Conservation (phyloP, 768 basidiomycete species). For the Crepidotus variabilis region DNA sequence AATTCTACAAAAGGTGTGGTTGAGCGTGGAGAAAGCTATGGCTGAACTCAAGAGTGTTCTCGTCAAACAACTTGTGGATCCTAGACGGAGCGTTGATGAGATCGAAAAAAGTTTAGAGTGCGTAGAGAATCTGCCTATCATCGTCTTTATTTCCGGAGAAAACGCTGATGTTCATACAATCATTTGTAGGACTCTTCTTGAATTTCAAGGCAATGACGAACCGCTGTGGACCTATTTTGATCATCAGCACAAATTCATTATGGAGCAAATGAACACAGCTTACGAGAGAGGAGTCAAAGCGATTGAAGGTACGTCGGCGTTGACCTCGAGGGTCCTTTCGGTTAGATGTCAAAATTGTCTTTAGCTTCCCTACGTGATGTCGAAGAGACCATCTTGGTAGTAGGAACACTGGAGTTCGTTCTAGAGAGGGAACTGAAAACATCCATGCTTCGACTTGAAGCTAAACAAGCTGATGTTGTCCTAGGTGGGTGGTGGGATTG, state of each 20-base stretch:
- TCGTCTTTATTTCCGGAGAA: no score
- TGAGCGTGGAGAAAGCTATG: constrained; percentile 91
- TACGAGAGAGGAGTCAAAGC: constrained; percentile 45
- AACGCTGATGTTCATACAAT: neutral
- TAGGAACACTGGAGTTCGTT: constrained; percentile 16
- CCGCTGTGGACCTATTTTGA: constrained; percentile 96
- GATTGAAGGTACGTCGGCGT: constrained; percentile 46
- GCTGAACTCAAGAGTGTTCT: constrained; percentile 79
- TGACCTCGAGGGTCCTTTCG: neutral
- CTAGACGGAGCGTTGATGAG: constrained; percentile 76
- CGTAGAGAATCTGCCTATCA: neutral
- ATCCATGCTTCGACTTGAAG: neutral
- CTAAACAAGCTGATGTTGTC: neutral
- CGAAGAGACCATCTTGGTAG: constrained; percentile 5
- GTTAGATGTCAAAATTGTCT: neutral
- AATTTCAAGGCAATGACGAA: constrained; percentile 80
- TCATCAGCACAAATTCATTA: constrained; percentile 80
- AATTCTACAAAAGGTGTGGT: constrained; percentile 96
- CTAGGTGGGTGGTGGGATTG: constrained; percentile 13
- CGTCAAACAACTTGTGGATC: constrained; percentile 71
- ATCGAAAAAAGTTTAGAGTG: constrained; percentile 96
- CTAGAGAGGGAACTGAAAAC: constrained; percentile 9
- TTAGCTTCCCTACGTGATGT: constrained; percentile 1
- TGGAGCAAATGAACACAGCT: constrained; percentile 65
- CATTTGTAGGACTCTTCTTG: constrained; percentile 69